phyloP scores from a whole-genome alignment of 495 filamentous ascomycete genomes.

The Lasiosphaeria ovina region DNA sequence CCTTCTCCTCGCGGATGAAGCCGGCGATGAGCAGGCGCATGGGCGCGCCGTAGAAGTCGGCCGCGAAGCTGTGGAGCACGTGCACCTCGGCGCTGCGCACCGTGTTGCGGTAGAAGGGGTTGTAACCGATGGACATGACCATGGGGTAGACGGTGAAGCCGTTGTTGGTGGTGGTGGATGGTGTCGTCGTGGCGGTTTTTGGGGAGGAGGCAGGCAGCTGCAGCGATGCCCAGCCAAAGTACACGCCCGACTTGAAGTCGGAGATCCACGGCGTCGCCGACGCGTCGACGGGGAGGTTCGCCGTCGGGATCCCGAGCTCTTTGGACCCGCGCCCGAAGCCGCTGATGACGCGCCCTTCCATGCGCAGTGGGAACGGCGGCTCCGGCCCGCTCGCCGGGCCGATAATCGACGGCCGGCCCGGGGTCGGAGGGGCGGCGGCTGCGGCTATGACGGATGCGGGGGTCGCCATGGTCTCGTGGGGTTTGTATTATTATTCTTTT shows the following conservation, averaged over 20 bases:
- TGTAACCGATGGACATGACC: conserved; percentile 95
- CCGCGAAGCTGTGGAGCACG: conserved; percentile 68
- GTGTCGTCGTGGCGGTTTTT: conserved; percentile 24
- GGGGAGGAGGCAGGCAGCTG: conserved; percentile 47
- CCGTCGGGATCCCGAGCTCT: conserved; percentile 94
- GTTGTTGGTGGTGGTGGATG: conserved; percentile 12
- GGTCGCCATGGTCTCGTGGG: conserved; percentile 1
- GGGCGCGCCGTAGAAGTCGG: conserved; percentile 79
- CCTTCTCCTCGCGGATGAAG: conserved; percentile 83
- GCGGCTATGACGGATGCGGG: conserved; percentile 6
- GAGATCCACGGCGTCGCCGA: conserved; percentile 66
- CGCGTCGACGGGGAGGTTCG: conserved; percentile 85
- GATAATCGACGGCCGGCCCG: conserved; percentile 57
- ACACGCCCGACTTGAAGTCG: conserved; percentile 73
- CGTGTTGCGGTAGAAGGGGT: conserved; percentile 89
- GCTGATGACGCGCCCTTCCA: conserved; percentile 81
- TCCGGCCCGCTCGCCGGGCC: conserved; percentile 70
- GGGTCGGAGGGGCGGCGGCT: conserved; percentile 10
- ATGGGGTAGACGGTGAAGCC: conserved; percentile 63
- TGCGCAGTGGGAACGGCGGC: conserved; percentile 73
- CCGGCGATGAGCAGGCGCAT: conserved; percentile 80
- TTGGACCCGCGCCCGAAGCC: conserved; percentile 93
- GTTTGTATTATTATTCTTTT: neutral
- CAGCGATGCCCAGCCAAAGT: conserved; percentile 84
- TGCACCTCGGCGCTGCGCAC: conserved; percentile 87